Conservation (phyloP, 805 yeast genomes). For the Saturnispora saitoi region DNA sequence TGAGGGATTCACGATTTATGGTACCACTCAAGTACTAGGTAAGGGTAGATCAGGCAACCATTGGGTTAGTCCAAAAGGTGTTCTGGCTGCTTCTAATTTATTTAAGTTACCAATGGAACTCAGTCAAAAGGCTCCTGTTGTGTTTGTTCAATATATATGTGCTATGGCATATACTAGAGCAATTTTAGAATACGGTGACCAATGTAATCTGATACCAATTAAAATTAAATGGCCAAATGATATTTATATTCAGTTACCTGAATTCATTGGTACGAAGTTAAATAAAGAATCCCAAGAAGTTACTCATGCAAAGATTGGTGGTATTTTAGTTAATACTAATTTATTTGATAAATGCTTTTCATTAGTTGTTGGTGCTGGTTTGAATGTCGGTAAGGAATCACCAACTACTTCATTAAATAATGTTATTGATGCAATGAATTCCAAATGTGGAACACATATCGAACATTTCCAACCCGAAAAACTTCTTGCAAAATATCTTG, state of each 20-base stretch:
- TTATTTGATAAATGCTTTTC: constrained; percentile 50
- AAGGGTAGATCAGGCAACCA: constrained; percentile 91
- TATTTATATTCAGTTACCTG: constrained; percentile 66
- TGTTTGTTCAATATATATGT: constrained; percentile 78
- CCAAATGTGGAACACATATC: constrained; percentile 31
- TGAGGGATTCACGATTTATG: constrained; percentile 59
- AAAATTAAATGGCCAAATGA: constrained; percentile 97
- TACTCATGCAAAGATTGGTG: constrained; percentile 69
- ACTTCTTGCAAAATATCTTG: constrained; percentile 61
- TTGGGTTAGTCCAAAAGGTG: constrained; percentile 95
- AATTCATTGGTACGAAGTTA: constrained; percentile 32
- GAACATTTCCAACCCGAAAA: constrained; percentile 32
- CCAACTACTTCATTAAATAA: constrained; percentile 86
- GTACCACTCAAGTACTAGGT: constrained; percentile 82
- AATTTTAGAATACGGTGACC: constrained; percentile 42
- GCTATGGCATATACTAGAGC: constrained; percentile 80
- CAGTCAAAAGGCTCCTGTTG: constrained; percentile 45
- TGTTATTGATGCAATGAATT: constrained; percentile 56
- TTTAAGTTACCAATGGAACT: constrained; percentile 44
- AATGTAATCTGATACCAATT: constrained; percentile 66
- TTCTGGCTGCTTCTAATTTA: constrained; percentile 70
- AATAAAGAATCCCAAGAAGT: constrained; percentile 37
- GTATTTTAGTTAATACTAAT: constrained; percentile 76
- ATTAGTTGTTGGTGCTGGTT: constrained; percentile 78
- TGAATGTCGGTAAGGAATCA: constrained; percentile 74